Base-by-base conservation (phyloP, 176 grass and related monocot genomes). In the Rhynchospora breviuscula region DNA sequence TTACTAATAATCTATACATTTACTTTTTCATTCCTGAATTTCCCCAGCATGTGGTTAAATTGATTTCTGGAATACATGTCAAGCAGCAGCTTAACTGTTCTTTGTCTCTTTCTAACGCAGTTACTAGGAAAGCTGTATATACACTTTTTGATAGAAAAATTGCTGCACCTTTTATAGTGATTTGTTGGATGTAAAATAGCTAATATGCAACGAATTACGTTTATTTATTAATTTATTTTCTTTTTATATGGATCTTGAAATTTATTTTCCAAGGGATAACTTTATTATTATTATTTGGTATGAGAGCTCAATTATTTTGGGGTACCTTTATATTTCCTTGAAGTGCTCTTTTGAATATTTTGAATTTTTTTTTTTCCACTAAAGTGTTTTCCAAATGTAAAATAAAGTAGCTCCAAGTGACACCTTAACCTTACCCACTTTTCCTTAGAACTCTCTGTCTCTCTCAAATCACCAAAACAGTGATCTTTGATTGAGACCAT, bases 101-200 rank as follows among this genome's bases (percentile, higher is more conserved):
- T 54, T 52, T 29, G 2, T 52, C 35, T 10, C 0, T 77, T 77
- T n/a, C n/a, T 52, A 51, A 18, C 31, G 10, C 23, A 77, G 54
- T 56, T 25, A 54, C 9, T 51, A 23, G 49, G 49, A 8, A 51
- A 73, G 45, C 44, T 49, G 69, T 22, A 23, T 0, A 46, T 5
- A 5, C 6, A 12, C 11, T 52, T 52, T 22, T 12, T 48, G 14
- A 73, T 43, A 49, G 9, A 40, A 73, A 48, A 23, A 29, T 25
- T 17, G 1, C 49, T 77, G 1, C 15, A 47, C 49, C 2, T 40
- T 40, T 40, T 2, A 11, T 26, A 21, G 10, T 75, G 10, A 73
- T 76, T 54, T 76, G 48, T 52, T 76, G 72, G n/a, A 74, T 76
- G 48, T 2, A 54, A 76, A 29, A 76, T 53, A 75, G 47, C 47